These are phyloP conservation scores for Tulasnella sp. DNA, from an alignment of 768 basidiomycete genomes.

Conservation along the genomic window DNA sequence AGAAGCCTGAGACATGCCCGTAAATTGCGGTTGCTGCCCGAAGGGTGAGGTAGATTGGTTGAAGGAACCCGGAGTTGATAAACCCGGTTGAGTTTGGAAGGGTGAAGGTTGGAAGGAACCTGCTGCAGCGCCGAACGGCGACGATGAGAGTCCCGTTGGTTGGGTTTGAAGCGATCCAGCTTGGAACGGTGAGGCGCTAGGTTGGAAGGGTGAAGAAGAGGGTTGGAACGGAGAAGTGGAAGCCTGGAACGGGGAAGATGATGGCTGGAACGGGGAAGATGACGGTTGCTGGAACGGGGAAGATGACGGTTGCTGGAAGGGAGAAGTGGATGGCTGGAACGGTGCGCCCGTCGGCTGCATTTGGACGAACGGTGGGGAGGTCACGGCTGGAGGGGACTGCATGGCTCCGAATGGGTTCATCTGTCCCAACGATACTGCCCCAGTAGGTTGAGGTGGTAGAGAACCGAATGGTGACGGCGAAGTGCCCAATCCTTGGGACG, in stretches of 20 bases:
- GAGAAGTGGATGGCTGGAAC: neutral
- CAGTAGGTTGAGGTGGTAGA: neutral
- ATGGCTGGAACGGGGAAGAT: neutral
- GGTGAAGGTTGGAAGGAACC: slow-evolving; percentile 16
- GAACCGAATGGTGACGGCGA: slow-evolving; percentile 12
- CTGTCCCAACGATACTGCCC: neutral
- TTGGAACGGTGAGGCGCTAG: slow-evolving; percentile 16
- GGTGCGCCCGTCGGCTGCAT: neutral
- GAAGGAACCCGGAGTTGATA: neutral
- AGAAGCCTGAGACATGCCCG: slow-evolving; percentile 32
- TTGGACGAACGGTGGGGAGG: neutral
- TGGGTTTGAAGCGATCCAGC: neutral
- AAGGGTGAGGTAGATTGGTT: slow-evolving; percentile 6
- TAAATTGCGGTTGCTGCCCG: slow-evolving; percentile 21
- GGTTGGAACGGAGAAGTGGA: slow-evolving; percentile 4
- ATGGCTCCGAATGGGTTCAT: neutral
- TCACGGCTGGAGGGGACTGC: neutral
- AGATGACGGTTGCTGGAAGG: slow-evolving; percentile 15
- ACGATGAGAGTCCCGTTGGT: neutral
- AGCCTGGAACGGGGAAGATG: slow-evolving; percentile 14
- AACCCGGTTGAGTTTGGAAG: slow-evolving; percentile 17
- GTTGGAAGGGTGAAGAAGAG: slow-evolving; percentile 15
- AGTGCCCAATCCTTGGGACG: neutral
- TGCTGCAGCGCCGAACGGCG: neutral
- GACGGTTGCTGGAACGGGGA: neutral